Conservation (phyloP, 345 rosid genomes). For the Abelmoschus esculentus region DNA sequence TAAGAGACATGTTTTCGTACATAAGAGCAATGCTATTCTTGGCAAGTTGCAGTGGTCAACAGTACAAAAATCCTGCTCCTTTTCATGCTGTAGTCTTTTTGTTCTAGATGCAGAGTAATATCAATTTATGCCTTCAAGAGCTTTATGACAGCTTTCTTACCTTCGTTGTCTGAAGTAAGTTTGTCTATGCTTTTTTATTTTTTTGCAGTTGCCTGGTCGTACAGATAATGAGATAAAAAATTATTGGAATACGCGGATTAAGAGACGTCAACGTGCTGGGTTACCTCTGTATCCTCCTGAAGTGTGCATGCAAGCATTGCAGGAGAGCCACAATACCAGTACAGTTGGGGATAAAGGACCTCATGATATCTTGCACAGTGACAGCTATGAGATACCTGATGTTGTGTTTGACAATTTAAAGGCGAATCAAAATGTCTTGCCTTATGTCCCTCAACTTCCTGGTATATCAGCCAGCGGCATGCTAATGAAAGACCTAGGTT, state of each 20-base stretch:
- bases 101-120: no score
- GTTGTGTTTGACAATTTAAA: conserved; percentile 59
- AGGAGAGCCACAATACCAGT: conserved; percentile 34
- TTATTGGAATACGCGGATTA: conserved; percentile 95
- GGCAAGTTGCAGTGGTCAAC: no score
- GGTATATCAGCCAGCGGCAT: conserved; percentile 46
- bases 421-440: conserved; percentile 39
- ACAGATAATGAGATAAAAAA: conserved; percentile 98
- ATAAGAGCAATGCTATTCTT: no score
- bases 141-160: no score
- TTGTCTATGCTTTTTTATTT: not conserved
- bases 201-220: conserved; percentile 83
- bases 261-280: conserved; percentile 92
- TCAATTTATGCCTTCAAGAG: no score
- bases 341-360: conserved; percentile 40
- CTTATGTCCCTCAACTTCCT: conserved; percentile 50
- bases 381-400: conserved; percentile 54
- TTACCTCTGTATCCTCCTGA: conserved; percentile 94
- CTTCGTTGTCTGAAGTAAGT: not conserved
- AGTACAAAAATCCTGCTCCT: no score
- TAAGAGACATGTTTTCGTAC: no score
- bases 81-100: no score
- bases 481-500: conserved; percentile 52
- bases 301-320: conserved; percentile 50
- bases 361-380: conserved; percentile 47